Evolutionary conservation across 1,139 yeast genomes (phyloP).

Genomic region (Pichia sp.): DNA sequence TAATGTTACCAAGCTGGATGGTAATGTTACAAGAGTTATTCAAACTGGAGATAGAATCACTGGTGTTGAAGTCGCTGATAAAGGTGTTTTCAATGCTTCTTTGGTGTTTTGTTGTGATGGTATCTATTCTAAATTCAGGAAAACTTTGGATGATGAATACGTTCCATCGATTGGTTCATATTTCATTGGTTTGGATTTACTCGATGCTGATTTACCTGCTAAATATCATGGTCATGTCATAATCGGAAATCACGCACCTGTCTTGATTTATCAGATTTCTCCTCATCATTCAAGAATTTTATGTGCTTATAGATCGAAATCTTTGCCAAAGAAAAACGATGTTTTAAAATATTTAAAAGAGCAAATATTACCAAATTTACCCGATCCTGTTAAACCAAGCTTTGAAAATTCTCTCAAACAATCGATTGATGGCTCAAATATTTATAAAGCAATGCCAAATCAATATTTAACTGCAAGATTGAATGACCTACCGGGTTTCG

Average conservation of each 20-base stretch:
- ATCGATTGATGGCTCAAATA: constrained; percentile 31
- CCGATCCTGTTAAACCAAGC: constrained; percentile 56
- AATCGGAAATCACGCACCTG: constrained; percentile 80
- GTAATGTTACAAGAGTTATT: constrained; percentile 64
- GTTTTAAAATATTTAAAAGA: constrained; percentile 54
- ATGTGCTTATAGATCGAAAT: constrained; percentile 75
- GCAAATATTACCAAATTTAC: constrained; percentile 63
- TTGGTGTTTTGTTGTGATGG: constrained; percentile 87
- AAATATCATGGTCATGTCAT: constrained; percentile 85
- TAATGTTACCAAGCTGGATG: constrained; percentile 73
- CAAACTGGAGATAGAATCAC: constrained; percentile 48
- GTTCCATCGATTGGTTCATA: constrained; percentile 71
- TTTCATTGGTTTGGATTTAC: constrained; percentile 76
- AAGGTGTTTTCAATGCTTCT: constrained; percentile 44
- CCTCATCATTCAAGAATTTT: constrained; percentile 78
- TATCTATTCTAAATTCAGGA: constrained; percentile 87
- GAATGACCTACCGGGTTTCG: constrained; percentile 64
- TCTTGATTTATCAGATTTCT: constrained; percentile 80
- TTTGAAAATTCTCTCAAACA: constrained; percentile 48
- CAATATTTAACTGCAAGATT: constrained; percentile 77
- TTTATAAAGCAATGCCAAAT: constrained; percentile 87
- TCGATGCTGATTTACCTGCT: constrained; percentile 65
- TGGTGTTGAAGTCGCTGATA: constrained; percentile 54
- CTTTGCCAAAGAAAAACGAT: constrained; percentile 60
- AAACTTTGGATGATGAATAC: constrained; percentile 46